Evolutionary conservation across 1,284 basidiomycete species (phyloP).

Genomic region (Malassezia slooffiae): DNA sequence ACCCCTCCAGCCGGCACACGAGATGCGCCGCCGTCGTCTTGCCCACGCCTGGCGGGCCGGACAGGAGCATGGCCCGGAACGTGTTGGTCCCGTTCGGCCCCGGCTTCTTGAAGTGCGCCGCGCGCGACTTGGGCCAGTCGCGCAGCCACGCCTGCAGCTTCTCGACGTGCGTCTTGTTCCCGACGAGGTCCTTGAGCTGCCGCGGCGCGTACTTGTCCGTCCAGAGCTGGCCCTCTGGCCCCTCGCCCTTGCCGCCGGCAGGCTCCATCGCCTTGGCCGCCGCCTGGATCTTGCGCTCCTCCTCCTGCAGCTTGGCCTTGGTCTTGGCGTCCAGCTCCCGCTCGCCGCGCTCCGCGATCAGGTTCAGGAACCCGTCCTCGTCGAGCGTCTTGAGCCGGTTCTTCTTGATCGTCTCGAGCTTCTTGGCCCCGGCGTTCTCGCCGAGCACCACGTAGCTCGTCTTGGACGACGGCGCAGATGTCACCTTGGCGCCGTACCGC

Average conservation of each 20-base stretch:
- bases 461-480: conserved; percentile 73
- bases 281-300: conserved; percentile 53
- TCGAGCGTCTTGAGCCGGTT: conserved; percentile 62
- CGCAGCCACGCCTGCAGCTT: conserved; percentile 76
- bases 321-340: conserved; percentile 62
- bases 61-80: conserved; percentile 76
- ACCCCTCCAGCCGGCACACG: conserved; percentile 75
- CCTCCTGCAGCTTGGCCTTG: conserved; percentile 69
- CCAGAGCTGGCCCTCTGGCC: conserved; percentile 57
- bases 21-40: conserved; percentile 95
- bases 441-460: conserved; percentile 85
- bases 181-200: conserved; percentile 77
- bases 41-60: conserved; percentile 88
- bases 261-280: conserved; percentile 32
- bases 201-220: conserved; percentile 88
- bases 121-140: conserved; percentile 56
- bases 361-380: conserved; percentile 75
- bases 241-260: conserved; percentile 16
- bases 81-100: conserved; percentile 79
- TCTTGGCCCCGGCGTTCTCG: conserved; percentile 72
- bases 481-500: conserved; percentile 70
- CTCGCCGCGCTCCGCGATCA: conserved; percentile 48
- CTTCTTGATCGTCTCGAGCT: conserved; percentile 73
- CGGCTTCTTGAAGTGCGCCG: conserved; percentile 67
- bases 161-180: conserved; percentile 77